Base-by-base conservation (phyloP, 1,139 yeast species). In the Suhomyces ambrosiae region DNA sequence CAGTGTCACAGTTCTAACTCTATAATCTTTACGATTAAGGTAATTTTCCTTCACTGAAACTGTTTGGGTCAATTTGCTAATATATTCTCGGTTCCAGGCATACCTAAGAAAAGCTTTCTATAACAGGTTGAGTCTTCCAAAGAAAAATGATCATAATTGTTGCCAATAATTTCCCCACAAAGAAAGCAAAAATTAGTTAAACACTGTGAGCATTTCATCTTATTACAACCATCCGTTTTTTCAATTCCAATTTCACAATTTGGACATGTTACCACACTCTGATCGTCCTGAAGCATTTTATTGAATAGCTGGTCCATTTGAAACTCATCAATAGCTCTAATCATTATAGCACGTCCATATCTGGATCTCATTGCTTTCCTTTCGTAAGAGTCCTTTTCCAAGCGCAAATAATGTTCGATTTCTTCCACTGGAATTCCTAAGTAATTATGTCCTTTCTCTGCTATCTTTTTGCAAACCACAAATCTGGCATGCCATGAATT, bases 401-500 rank as follows among this genome's bases (percentile, higher is more conserved):
- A 58, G 30, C 40, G 57, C 38, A 60, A 54, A 72, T 61, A 79
- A 10, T 47, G 45, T 34, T 70, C 69, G 10, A 82, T 48, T 2
- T 67, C 68, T 3, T 64, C 74, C 1, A 46, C 43, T 0, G 83
- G 74, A 4, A 82, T 70, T 3, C 62, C 66, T 22, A 47, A 45
- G 34, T 63, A 63, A 27, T 44, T 37, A 1, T 52, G 57, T 15
- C 58, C 46, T 3, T 45, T 56, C 27, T 31, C 41, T 2, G 41
- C 30, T 7, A 55, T 56, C 27, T 51, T 56, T 11, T 68, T 65
- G 51, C 86, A 80, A 17, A 56, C 50, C 37, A 74, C 72, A 39
- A 65, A 71, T 13, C 71, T 60, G 2, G 86, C 86, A 57, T 82
- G 90, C 82, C 86, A 82, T 2, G 86, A 77, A 45, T 76, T 80